These are phyloP conservation scores for Lasiodiplodia theobromae DNA, from an alignment of 2,329 filamentous ascomycete genomes.

Conservation along the genomic window DNA sequence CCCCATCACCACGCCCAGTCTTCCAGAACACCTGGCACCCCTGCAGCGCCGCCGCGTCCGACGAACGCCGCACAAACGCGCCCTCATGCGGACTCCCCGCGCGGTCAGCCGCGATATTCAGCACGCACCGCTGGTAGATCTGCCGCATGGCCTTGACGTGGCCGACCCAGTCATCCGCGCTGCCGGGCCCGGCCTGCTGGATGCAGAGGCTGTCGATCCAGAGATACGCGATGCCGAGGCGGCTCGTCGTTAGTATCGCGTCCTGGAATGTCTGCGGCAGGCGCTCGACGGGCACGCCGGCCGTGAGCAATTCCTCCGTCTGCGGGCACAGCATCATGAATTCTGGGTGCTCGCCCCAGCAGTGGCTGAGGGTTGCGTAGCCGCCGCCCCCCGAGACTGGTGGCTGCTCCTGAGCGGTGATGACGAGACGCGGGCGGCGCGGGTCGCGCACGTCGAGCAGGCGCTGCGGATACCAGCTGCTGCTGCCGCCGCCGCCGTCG, in stretches of 20 bases:
- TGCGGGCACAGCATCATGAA: conserved; percentile 5
- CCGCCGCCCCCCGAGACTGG: neutral
- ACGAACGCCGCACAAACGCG: neutral
- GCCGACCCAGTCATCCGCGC: conserved; percentile 17
- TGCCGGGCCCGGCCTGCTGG: conserved; percentile 25
- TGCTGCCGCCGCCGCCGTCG: too few relatives aligned
- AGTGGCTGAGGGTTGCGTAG: conserved; percentile 33
- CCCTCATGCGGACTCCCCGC: neutral
- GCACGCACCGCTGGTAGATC: conserved; percentile 8
- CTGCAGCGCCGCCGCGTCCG: neutral
- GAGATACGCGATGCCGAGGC: conserved; percentile 23
- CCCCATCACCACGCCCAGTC: neutral
- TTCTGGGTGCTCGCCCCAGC: conserved; percentile 28
- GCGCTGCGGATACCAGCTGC: neutral
- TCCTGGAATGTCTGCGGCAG: conserved; percentile 23
- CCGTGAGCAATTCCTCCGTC: too few relatives aligned
- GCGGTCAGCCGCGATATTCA: conserved; percentile 22
- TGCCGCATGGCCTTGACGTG: conserved; percentile 20
- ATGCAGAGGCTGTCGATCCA: conserved; percentile 33
- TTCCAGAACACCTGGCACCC: neutral
- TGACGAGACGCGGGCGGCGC: neutral
- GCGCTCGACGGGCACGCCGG: neutral
- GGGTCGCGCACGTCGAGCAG: neutral
- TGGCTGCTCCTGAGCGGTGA: neutral
- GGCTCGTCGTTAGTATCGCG: neutral